A percentile compares a stretch with the other conserved stretches of the same genome.
phyloP scores from a whole-genome alignment of 495 filamentous ascomycete genomes.

The Aspergillus heteromorphus region DNA sequence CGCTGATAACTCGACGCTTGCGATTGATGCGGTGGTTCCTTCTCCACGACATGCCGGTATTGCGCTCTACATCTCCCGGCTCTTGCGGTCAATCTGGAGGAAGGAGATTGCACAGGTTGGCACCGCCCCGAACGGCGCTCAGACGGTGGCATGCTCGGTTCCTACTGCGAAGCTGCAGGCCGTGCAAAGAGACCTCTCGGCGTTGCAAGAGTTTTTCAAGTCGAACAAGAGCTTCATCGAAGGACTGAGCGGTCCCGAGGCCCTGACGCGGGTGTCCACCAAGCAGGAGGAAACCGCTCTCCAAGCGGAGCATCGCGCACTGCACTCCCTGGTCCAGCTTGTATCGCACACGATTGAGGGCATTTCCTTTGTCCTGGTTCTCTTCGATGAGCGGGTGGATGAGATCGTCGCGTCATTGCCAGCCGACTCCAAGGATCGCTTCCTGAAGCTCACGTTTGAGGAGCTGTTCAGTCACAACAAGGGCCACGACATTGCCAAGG shows the following conservation, averaged over 20 bases:
- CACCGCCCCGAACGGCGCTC: constrained; percentile 53
- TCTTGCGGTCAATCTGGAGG: constrained; percentile 85
- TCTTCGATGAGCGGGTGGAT: constrained; percentile 86
- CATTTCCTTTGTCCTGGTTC: constrained; percentile 86
- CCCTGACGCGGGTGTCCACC: constrained; percentile 60
- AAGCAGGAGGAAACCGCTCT: constrained; percentile 85
- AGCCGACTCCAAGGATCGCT: constrained; percentile 57
- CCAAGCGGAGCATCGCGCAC: constrained; percentile 87
- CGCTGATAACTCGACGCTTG: constrained; percentile 53
- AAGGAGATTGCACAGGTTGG: constrained; percentile 51
- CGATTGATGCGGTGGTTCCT: constrained; percentile 74
- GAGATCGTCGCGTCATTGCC: constrained; percentile 83
- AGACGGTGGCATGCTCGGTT: constrained; percentile 48
- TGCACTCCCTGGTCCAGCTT: constrained; percentile 76
- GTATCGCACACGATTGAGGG: constrained; percentile 87
- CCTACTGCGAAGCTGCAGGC: constrained; percentile 57
- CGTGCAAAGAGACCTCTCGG: constrained; percentile 75
- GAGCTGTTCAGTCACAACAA: constrained; percentile 69
- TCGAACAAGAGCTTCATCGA: constrained; percentile 86
- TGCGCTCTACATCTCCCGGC: constrained; percentile 76
- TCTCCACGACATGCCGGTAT: constrained; percentile 87
- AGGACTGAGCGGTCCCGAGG: constrained; percentile 80
- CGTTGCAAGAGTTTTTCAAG: constrained; percentile 73
- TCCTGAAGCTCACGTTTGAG: constrained; percentile 76
- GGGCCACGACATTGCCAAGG: constrained; percentile 89